phyloP scores from a whole-genome alignment of 441 rosid genomes.

The Manihot esculenta region DNA sequence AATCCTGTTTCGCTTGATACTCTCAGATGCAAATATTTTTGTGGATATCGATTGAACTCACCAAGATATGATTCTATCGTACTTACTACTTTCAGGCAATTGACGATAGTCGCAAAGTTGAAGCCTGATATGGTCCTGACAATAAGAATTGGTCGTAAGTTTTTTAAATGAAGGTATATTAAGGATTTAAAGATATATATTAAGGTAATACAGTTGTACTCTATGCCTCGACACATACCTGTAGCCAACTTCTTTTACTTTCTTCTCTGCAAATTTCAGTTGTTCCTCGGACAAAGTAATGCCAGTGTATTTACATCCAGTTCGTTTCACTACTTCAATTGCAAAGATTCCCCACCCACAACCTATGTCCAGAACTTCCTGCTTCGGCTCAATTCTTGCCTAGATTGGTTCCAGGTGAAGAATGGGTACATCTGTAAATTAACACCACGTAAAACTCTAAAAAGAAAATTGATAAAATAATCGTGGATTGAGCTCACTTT shows the following conservation, averaged over 20 bases:
- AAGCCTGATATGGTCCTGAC: background rate
- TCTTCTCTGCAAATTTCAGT: constrained; percentile 56
- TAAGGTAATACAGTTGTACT: too few relatives aligned
- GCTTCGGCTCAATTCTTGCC: constrained; percentile 57
- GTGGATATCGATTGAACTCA: background rate
- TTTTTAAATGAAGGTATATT: too few relatives aligned
- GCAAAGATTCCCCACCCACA: constrained; percentile 90
- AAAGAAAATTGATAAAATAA: too few relatives aligned
- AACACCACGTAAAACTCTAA: too few relatives aligned
- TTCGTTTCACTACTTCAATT: constrained; percentile 64
- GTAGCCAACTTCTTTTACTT: constrained; percentile 74
- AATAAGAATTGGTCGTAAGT: background rate
- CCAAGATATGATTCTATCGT: background rate
- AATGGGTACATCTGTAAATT: too few relatives aligned
- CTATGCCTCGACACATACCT: too few relatives aligned
- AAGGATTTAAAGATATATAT: too few relatives aligned
- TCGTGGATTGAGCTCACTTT: too few relatives aligned
- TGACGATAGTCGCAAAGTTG: background rate
- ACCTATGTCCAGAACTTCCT: constrained; percentile 77
- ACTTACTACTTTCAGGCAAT: background rate
- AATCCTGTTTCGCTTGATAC: background rate
- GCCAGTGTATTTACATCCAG: constrained; percentile 77
- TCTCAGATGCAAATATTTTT: background rate
- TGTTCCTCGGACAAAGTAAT: constrained; percentile 69
- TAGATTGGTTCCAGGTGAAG: constrained; percentile 14